Evolutionary conservation across 2,329 filamentous ascomycete species (phyloP), one percentile per base, ranked within the genome.

Genomic region (Triangularia verruculosa): DNA sequence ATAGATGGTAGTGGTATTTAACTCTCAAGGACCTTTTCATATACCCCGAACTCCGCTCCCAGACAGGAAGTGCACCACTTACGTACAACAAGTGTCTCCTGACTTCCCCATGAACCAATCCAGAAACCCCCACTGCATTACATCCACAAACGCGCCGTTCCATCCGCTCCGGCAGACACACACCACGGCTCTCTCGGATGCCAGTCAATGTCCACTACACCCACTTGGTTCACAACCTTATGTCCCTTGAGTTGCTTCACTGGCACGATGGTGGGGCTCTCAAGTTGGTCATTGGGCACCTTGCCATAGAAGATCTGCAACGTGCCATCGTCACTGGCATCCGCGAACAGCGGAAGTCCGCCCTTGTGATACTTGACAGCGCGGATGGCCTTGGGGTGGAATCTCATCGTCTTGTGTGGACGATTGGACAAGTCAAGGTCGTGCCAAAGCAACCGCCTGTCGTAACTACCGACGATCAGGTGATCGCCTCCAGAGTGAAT

Each of bases 221-320:
- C 95, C 63, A 99, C 79, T 69, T 93, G 89, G 73, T 86, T 90
- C 73, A 90, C 89, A 2, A 98, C 88, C 77, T 89, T 91, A 79
- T 99, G 95, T 0, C 95, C 95, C 73, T 86, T 89, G 57, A 99
- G 83, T 72, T 96, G 92, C 83, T 98, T 99, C 67, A 99, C 84
- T 8, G 95, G 95, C 59, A 98, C 95, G 72, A 99, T 97, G 13
- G 90, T 96, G 6, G 95, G 93, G 73, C 97, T 97, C 80, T 96
- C 93, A 86, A 99, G 92, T 75, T 97, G 82, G 75, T 99, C 95
- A 66, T 89, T 92, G 28, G 96, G 93, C 27, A 98, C 94, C 78
- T 94, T 96, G 62, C 93, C 94, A 75, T 98, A 94, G 86, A 98
- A 98, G 61, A 99, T 91, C 76, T 99, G 95, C 69, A 98, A 79